Evolutionary conservation across 1,139 yeast genomes (phyloP).

Genomic region (Suhomyces chickasaworum): DNA sequence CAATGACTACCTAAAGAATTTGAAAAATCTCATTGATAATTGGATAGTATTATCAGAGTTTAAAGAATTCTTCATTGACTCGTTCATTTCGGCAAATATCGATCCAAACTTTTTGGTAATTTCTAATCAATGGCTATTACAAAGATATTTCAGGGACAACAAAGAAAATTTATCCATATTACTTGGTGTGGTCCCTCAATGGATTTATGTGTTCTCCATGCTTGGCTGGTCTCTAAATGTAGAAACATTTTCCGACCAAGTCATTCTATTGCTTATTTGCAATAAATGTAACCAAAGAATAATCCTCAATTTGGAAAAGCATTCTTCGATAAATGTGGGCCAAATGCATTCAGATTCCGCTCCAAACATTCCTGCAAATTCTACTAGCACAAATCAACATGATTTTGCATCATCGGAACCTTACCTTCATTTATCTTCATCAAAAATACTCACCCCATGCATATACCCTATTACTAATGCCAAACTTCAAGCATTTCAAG

Average conservation of each 20-base stretch:
- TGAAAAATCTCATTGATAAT: slow-evolving; percentile 35
- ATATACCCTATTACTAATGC: slow-evolving; percentile 26
- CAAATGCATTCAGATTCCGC: slow-evolving; percentile 7
- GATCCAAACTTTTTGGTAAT: slow-evolving; percentile 21
- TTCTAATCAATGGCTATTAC: slow-evolving; percentile 37
- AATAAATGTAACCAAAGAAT: slow-evolving; percentile 40
- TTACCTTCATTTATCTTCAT: slow-evolving; percentile 21
- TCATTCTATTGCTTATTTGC: slow-evolving; percentile 38
- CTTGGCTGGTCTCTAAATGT: slow-evolving; percentile 42
- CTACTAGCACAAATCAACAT: slow-evolving; percentile 2
- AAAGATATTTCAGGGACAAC: slow-evolving; percentile 31
- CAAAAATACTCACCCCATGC: slow-evolving; percentile 37
- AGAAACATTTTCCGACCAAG: slow-evolving; percentile 31
- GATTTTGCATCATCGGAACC: slow-evolving; percentile 3
- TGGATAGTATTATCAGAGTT: slow-evolving; percentile 22
- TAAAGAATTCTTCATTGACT: slow-evolving; percentile 15
- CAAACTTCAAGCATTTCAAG: slow-evolving; percentile 15
- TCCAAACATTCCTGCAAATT: slow-evolving; percentile 1
- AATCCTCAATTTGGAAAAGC: slow-evolving; percentile 24
- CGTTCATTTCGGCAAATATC: slow-evolving; percentile 10
- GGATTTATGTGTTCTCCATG: slow-evolving; percentile 38
- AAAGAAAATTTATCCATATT: slow-evolving; percentile 36
- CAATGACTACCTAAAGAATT: slow-evolving; percentile 29
- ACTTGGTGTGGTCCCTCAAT: slow-evolving; percentile 29
- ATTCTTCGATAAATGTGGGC: slow-evolving; percentile 5